These are phyloP conservation scores for Leonotis leonurus DNA, from an alignment of 257 asterid species.

Conservation along the genomic window DNA sequence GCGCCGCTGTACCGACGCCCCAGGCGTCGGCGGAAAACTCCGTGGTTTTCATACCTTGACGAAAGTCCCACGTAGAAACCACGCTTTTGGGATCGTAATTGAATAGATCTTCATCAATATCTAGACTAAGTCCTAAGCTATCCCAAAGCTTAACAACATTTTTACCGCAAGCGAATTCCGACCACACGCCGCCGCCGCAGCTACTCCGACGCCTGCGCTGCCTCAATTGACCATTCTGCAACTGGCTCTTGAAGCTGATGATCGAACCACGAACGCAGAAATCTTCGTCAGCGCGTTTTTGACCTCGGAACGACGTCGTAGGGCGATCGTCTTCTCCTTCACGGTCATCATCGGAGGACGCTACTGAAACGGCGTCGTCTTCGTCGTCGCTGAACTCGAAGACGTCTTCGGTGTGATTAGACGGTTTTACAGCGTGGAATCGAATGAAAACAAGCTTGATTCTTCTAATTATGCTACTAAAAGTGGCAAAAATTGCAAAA, in stretches of 20 bases:
- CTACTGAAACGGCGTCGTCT: constrained; percentile 23
- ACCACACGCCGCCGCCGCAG: constrained; percentile 27
- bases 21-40: constrained; percentile 23
- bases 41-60: constrained; percentile 3
- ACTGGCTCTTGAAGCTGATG: constrained; percentile 7
- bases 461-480: constrained; percentile 48
- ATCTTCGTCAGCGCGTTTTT: constrained; percentile 27
- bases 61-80: constrained; percentile 58
- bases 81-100: constrained; percentile 32
- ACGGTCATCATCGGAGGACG: constrained; percentile 38
- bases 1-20: constrained; percentile 24
- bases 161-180: constrained; percentile 47
- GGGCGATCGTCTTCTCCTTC: constrained; percentile 26
- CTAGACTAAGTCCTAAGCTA: constrained; percentile 53
- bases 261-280: constrained; percentile 42
- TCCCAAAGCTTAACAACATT: constrained; percentile 90
- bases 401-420: constrained; percentile 35
- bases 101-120: constrained; percentile 51
- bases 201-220: constrained; percentile 25
- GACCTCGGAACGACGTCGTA: constrained; percentile 28
- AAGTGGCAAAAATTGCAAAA: constrained; percentile 60
- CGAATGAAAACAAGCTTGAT: constrained; percentile 44
- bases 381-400: constrained; percentile 54
- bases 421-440: constrained; percentile 40
- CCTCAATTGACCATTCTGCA: constrained; percentile 31